phyloP scores from a whole-genome alignment of 441 rosid species.

The Pelargonium citronellum region DNA sequence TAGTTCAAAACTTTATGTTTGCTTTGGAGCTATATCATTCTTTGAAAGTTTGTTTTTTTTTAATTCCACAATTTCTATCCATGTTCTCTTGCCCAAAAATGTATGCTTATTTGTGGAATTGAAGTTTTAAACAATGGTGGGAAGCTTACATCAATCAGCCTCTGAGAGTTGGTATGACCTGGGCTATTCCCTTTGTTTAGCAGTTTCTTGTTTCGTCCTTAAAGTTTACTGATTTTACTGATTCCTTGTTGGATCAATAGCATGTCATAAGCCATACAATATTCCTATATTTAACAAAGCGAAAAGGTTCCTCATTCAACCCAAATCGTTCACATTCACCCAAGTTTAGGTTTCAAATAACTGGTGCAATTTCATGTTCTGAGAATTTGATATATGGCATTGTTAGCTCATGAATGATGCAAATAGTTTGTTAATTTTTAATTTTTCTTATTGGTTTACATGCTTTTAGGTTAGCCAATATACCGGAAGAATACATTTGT shows the following conservation, averaged over 20 bases:
- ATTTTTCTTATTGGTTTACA: conserved; percentile 11
- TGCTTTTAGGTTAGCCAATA: conserved; percentile 73
- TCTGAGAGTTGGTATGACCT: background rate
- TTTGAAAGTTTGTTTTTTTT: too few relatives aligned
- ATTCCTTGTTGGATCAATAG: background rate
- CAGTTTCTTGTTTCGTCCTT: background rate
- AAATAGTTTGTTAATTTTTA: background rate
- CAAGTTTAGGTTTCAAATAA: background rate
- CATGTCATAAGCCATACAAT: background rate
- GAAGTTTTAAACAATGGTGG: background rate
- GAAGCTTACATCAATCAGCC: background rate
- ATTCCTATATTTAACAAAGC: too few relatives aligned
- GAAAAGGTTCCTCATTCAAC: too few relatives aligned
- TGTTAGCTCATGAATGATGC: background rate
- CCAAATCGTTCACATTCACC: too few relatives aligned
- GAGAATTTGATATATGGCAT: background rate
- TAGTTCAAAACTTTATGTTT: too few relatives aligned
- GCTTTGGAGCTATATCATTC: too few relatives aligned
- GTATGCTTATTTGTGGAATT: background rate
- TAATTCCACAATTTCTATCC: background rate
- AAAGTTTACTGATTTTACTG: background rate
- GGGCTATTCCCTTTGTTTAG: background rate
- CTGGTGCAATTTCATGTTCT: background rate
- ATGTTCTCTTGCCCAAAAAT: background rate
- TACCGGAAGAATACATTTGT: conserved; percentile 88